phyloP scores from a whole-genome alignment of 805 yeast species.

The Zygoascus tannicola region DNA sequence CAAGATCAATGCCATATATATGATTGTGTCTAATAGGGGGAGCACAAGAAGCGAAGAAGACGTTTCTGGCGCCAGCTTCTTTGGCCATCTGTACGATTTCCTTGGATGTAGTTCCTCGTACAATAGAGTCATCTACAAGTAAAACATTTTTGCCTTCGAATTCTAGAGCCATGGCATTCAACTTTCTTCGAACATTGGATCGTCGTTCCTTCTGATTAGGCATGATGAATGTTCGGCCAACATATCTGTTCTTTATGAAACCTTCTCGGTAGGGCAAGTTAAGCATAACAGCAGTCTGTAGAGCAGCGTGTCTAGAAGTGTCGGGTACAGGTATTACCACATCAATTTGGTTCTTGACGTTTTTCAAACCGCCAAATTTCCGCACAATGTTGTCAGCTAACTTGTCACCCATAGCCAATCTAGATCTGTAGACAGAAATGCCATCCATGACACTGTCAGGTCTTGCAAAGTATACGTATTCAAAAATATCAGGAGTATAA shows the following conservation, averaged over 20 bases:
- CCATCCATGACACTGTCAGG: slow-evolving; percentile 96
- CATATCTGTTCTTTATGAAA: slow-evolving; percentile 91
- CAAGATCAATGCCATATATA: slow-evolving; percentile 94
- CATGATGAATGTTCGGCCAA: slow-evolving; percentile 97
- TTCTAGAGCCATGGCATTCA: slow-evolving; percentile 93
- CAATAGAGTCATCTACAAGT: slow-evolving; percentile 93
- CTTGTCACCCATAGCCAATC: slow-evolving; percentile 88
- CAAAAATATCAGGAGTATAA: slow-evolving; percentile 93
- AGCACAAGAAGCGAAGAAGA: slow-evolving; percentile 94
- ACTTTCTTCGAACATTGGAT: slow-evolving; percentile 85
- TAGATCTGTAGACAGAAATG: slow-evolving; percentile 86
- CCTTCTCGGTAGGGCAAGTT: slow-evolving; percentile 90
- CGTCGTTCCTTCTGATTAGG: slow-evolving; percentile 93
- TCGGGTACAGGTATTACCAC: slow-evolving; percentile 98
- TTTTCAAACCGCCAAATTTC: slow-evolving; percentile 36
- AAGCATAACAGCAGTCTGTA: slow-evolving; percentile 79
- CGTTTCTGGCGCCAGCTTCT: slow-evolving; percentile 94
- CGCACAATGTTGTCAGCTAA: slow-evolving; percentile 61
- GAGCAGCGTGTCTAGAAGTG: slow-evolving; percentile 91
- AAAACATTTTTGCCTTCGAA: slow-evolving; percentile 77
- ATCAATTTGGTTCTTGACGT: slow-evolving; percentile 55
- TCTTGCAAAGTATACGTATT: slow-evolving; percentile 95
- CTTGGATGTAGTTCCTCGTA: slow-evolving; percentile 93
- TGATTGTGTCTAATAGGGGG: slow-evolving; percentile 97
- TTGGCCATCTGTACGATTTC: slow-evolving; percentile 98